Percentiles rank a stretch among this genome's conserved stretches.
These are phyloP conservation scores for Chenopodium berlandieri DNA, from an alignment of 148 eudicot genomes.

Conservation along the genomic window DNA sequence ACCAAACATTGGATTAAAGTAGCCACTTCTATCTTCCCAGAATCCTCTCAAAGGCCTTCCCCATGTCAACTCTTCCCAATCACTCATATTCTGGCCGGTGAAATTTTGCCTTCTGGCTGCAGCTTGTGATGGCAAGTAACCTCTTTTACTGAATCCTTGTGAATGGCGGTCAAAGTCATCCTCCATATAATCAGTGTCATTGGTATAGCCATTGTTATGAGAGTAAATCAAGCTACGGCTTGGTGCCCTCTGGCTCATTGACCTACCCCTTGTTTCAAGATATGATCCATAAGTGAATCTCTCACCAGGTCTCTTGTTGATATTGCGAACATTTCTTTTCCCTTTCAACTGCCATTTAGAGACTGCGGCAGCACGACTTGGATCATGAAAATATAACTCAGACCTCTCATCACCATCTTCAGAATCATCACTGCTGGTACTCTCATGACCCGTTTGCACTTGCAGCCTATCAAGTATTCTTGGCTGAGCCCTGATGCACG, in stretches of 20 bases:
- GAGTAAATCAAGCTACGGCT: conserved; percentile 37
- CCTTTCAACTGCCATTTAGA: conserved; percentile 90
- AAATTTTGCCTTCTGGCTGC: conserved; percentile 41
- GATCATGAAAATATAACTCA: conserved; percentile 40
- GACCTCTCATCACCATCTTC: conserved; percentile 49
- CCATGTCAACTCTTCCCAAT: conserved; percentile 62
- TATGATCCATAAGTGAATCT: conserved; percentile 30
- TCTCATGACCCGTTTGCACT: conserved; percentile 48
- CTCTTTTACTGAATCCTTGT: conserved; percentile 39
- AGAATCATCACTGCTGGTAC: conserved; percentile 56
- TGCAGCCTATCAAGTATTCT: conserved; percentile 48
- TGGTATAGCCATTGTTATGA: conserved; percentile 36
- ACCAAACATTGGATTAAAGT: conserved; percentile 41
- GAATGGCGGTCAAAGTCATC: conserved; percentile 36
- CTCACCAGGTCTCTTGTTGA: conserved; percentile 47
- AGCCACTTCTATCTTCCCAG: conserved; percentile 55
- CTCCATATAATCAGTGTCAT: conserved; percentile 45
- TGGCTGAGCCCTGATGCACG: conserved; percentile 44
- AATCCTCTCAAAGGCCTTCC: conserved; percentile 51
- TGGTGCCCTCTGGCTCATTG: conserved; percentile 24
- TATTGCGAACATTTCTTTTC: conserved; percentile 68
- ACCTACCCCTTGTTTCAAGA: conserved; percentile 41
- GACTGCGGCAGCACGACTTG: conserved; percentile 39
- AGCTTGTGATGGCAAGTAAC: conserved; percentile 32
- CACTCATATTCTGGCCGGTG: conserved; percentile 26